phyloP scores from a whole-genome alignment of 1,284 basidiomycete species.

The Microbotryum silenes-acaulis region DNA sequence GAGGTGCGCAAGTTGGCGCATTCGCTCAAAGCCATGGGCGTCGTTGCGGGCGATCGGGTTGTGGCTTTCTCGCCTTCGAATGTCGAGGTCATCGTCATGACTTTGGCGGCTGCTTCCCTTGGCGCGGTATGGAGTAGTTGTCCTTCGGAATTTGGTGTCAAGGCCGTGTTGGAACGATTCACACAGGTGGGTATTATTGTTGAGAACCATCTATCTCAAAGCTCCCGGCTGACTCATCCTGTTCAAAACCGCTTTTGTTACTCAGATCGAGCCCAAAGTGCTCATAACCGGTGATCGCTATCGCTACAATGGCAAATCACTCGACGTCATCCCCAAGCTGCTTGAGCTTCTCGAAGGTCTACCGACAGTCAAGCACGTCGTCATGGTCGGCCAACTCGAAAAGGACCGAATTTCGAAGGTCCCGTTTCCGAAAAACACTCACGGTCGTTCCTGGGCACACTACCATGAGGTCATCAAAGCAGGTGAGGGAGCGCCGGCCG shows the following conservation, averaged over 20 bases:
- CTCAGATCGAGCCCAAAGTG: conserved; percentile 40
- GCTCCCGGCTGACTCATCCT: neutral
- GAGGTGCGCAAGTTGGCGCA: conserved; percentile 29
- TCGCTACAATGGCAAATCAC: conserved; percentile 39
- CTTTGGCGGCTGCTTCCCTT: conserved; percentile 57
- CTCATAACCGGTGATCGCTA: conserved; percentile 41
- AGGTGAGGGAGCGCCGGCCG: conserved; percentile 16
- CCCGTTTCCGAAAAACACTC: conserved; percentile 9
- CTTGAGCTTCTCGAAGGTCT: conserved; percentile 32
- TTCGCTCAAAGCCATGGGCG: conserved; percentile 16
- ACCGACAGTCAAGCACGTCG: conserved; percentile 35
- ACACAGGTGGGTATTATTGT: conserved; percentile 33
- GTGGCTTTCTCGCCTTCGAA: conserved; percentile 32
- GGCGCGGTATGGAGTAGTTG: conserved; percentile 72
- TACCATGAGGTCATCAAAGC: conserved; percentile 18
- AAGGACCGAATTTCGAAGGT: conserved; percentile 31
- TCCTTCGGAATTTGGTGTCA: conserved; percentile 77
- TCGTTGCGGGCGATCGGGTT: conserved; percentile 29
- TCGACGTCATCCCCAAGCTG: conserved; percentile 34
- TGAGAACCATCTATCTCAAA: neutral
- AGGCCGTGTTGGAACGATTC: conserved; percentile 69
- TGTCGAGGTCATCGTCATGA: conserved; percentile 31
- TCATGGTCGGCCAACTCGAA: conserved; percentile 36
- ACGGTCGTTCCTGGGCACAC: conserved; percentile 13
- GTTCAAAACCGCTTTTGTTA: conserved; percentile 4